These are phyloP conservation scores for Schizochytrium sp. DNA, from an alignment of 108 stramenopile genomes.

Conservation along the genomic window DNA sequence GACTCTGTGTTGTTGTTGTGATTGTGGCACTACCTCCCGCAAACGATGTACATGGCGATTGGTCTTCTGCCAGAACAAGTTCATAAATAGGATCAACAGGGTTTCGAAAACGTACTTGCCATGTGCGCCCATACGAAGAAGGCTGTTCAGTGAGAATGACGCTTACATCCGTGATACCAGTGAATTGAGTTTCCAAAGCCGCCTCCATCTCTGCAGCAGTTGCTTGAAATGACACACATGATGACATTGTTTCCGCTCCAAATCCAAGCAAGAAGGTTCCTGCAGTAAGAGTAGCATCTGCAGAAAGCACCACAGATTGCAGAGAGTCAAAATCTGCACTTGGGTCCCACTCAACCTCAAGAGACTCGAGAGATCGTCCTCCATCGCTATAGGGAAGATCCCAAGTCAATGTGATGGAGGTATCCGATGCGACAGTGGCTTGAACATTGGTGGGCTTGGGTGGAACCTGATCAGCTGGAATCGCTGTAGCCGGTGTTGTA, in stretches of 20 bases:
- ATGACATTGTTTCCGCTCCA: conserved; percentile 57
- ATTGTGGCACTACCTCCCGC: neutral
- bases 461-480: conserved; percentile 77
- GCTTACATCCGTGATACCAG: conserved; percentile 17
- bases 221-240: conserved; percentile 79
- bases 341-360: conserved; percentile 80
- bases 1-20: neutral
- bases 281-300: neutral
- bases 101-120: conserved; percentile 13
- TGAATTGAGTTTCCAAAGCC: conserved; percentile 67
- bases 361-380: conserved; percentile 78
- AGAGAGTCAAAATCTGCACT: conserved; percentile 70
- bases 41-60: neutral
- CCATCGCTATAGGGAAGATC: conserved; percentile 80
- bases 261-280: conserved; percentile 29
- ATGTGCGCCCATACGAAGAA: conserved; percentile 26
- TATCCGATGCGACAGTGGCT: conserved; percentile 64
- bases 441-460: conserved; percentile 66
- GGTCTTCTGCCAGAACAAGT: conserved; percentile 23
- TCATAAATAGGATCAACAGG: conserved; percentile 30
- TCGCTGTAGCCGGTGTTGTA: conserved; percentile 72
- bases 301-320: neutral
- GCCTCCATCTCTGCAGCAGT: conserved; percentile 72
- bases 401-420: conserved; percentile 74
- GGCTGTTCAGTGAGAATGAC: conserved; percentile 70